phyloP scores from a whole-genome alignment of 306 rosid genomes.

The Calophaca sinica region DNA sequence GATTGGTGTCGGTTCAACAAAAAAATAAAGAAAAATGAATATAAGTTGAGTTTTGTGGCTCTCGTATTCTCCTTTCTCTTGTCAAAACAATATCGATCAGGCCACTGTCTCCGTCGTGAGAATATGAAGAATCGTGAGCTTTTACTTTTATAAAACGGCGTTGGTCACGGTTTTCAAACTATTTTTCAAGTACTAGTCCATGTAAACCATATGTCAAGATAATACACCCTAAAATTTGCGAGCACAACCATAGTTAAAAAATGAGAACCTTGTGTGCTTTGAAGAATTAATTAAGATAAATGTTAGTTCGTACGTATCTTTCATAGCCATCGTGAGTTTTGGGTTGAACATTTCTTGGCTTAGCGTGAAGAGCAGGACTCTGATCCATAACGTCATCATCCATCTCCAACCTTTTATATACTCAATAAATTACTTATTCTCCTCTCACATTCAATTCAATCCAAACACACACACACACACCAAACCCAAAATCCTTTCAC shows the following conservation, averaged over 20 bases:
- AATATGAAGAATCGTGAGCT: no score
- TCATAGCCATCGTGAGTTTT: constrained; percentile 60
- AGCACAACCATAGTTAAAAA: neutral
- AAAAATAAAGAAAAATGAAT: no score
- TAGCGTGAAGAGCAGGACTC: constrained; percentile 70
- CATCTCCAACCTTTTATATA: constrained; percentile 44
- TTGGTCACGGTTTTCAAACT: no score
- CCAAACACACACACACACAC: constrained; percentile 16
- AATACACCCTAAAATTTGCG: no score
- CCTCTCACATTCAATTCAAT: constrained; percentile 48
- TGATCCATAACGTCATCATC: constrained; percentile 56
- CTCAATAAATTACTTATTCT: constrained; percentile 35
- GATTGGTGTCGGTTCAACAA: no score
- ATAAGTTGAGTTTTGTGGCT: no score
- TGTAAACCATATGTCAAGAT: no score
- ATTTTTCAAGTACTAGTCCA: no score
- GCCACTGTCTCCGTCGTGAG: no score
- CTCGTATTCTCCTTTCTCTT: no score
- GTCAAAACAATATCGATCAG: no score
- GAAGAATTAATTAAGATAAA: constrained; percentile 19
- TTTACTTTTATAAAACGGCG: no score
- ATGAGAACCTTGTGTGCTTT: constrained; percentile 48
- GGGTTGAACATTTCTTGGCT: constrained; percentile 58
- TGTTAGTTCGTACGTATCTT: constrained; percentile 59
- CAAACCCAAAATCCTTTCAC: neutral